Evolutionary conservation across 768 basidiomycete genomes (phyloP), one percentile per base, ranked within the genome.

Genomic region (Mycena galopus): DNA sequence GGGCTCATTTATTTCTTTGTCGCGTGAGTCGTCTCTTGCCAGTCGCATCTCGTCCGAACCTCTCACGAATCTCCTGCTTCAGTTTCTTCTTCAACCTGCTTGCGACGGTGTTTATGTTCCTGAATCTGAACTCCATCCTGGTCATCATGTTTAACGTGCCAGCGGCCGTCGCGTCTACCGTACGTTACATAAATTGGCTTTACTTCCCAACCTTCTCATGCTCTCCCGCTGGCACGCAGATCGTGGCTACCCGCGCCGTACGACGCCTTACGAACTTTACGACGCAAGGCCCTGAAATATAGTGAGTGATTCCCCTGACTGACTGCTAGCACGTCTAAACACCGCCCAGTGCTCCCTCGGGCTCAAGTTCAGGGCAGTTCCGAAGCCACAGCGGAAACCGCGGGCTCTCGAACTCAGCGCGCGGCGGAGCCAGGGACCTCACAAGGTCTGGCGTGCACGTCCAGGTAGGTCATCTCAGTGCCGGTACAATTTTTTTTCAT

Each of bases 1-100:
- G 93, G 93, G 23, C 80, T 95, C 14, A 89, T 93, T 65, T 94
- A 88, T 81, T 94, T 94, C 82, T 80, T 94, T 72, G 87, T 94
- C 60, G 93, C 93, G 89, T 93, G 75, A 65, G 90, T 84, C 65
- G 64, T 30, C 29, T 44, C 57, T 53, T 37, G 51, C 56, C 51
- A 67, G 37, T 53, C 29, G 10, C n/a, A 55, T 16, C 23, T 51
- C 30, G 32, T 42, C 7, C 14, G 17, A 11, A 71, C 39, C 12
- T 25, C 44, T 55, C 29, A 56, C 51, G 16, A 47, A n/a, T n/a
- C n/a, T 42, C 42, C 33, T 12, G 50, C 55, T 55, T 4, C 44
- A 88, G 88, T 8, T 89, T 89, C 78, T 50, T 88, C 37, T 84
- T 80, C 23, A 85, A 85, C 73, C 70, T 84, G 30, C 73, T 87